These are phyloP conservation scores for Penicillium sp. DNA, from an alignment of 2,329 filamentous ascomycete genomes.

Conservation along the genomic window DNA sequence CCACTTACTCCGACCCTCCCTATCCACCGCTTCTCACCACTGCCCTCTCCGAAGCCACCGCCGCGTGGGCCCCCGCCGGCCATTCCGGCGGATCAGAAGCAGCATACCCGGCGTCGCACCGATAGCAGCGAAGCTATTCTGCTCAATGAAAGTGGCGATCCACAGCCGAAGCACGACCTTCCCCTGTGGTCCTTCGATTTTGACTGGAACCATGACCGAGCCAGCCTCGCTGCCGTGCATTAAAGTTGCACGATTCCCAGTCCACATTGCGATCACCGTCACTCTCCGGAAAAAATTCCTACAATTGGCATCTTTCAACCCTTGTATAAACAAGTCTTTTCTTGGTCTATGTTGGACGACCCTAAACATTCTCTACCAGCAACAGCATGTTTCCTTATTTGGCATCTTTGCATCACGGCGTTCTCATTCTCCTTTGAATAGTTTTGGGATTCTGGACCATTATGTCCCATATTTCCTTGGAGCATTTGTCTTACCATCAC, in stretches of 20 bases:
- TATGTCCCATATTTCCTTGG: too few species aligned
- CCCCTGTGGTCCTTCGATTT: conserved; percentile 40
- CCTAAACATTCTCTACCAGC: too few species aligned
- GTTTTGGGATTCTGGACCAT: too few species aligned
- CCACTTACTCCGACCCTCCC: conserved; percentile 42
- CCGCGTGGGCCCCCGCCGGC: conserved; percentile 33
- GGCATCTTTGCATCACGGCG: too few species aligned
- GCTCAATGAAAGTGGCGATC: conserved; percentile 46
- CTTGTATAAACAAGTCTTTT: too few species aligned
- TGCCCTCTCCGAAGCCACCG: conserved; percentile 33
- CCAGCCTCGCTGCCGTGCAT: conserved; percentile 37
- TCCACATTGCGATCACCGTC: too few species aligned
- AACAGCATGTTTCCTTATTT: too few species aligned
- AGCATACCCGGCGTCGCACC: conserved; percentile 42
- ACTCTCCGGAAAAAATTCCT: too few species aligned
- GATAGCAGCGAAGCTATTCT: conserved; percentile 49
- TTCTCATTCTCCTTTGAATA: too few species aligned
- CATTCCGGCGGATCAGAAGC: conserved; percentile 32
- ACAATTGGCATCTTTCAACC: too few species aligned
- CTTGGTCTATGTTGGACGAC: too few species aligned
- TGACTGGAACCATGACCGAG: conserved; percentile 44
- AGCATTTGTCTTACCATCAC: too few species aligned
- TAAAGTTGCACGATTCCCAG: conserved; percentile 26
- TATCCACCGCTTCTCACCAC: conserved; percentile 40
- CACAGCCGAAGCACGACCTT: conserved; percentile 55